Evolutionary conservation across 192 early-diverging fungal genomes (phyloP).

Genomic region (Phlyctochytrium arcticum): DNA sequence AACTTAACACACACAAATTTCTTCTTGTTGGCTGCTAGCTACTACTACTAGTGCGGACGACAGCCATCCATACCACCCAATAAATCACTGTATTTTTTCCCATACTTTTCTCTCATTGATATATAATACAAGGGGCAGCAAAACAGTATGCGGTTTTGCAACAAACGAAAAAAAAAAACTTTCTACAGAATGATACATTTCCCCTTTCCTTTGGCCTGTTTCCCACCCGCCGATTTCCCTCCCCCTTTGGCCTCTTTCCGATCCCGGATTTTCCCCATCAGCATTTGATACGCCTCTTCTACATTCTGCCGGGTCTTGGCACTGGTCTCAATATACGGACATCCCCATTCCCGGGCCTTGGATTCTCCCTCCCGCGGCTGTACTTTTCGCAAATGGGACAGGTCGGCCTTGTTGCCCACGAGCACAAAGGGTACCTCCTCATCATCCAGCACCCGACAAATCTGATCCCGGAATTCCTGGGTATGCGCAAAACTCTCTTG

Average conservation of each 20-base stretch:
- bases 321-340: conserved; percentile 84
- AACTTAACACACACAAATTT: too few species aligned
- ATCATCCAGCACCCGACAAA: conserved; percentile 77
- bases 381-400: conserved; percentile 69
- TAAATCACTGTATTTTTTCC: too few species aligned
- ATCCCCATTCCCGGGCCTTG: conserved; percentile 76
- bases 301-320: conserved; percentile 87
- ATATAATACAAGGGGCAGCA: too few species aligned
- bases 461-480: conserved; percentile 80
- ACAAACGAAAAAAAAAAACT: too few species aligned
- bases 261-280: conserved; percentile 75
- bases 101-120: too few species aligned
- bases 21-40: too few species aligned
- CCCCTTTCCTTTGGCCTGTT: conserved; percentile 27
- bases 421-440: conserved; percentile 94
- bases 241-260: conserved; percentile 54
- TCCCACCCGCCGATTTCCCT: conserved; percentile 24
- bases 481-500: conserved; percentile 76
- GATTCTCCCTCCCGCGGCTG: conserved; percentile 70
- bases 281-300: conserved; percentile 65
- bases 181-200: conserved; percentile 29
- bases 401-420: conserved; percentile 98
- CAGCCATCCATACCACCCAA: too few species aligned
- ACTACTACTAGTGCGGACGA: too few species aligned
- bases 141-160: too few species aligned